phyloP scores from a whole-genome alignment of 345 rosid genomes.

The Salix brachista region DNA sequence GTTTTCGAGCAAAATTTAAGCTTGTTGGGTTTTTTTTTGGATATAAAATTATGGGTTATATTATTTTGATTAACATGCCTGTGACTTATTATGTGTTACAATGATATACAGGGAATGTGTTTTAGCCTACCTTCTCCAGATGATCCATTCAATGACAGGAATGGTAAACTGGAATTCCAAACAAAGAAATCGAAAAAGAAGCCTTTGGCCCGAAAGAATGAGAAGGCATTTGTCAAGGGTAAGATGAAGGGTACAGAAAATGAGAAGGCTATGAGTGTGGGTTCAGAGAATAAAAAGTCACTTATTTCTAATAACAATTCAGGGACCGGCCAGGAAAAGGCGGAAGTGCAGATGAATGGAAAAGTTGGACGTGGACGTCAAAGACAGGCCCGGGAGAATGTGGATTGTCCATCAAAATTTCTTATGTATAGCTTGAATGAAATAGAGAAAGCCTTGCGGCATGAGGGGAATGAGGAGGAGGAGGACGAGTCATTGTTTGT shows the following conservation, averaged over 20 bases:
- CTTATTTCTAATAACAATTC: neutral
- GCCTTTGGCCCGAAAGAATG: constrained; percentile 10
- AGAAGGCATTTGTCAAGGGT: neutral
- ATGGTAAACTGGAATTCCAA: constrained; percentile 33
- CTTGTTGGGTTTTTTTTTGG: neutral
- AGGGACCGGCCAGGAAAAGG: neutral
- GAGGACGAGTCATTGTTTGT: constrained; percentile 44
- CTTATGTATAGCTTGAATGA: constrained; percentile 52
- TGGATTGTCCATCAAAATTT: constrained; percentile 53
- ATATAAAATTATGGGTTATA: neutral
- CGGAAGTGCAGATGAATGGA: constrained; percentile 15
- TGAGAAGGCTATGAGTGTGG: constrained; percentile 6
- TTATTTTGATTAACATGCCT: neutral
- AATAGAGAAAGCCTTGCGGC: constrained; percentile 47
- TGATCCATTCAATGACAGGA: constrained; percentile 71
- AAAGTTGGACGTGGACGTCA: constrained; percentile 16
- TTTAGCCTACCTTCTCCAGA: constrained; percentile 78
- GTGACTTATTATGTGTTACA: neutral
- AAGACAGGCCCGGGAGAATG: constrained; percentile 22
- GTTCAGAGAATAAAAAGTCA: constrained; percentile 22
- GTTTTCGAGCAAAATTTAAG: neutral
- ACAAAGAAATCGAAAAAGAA: constrained; percentile 27
- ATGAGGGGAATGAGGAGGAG: constrained; percentile 25
- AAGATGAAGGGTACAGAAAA: constrained; percentile 14
- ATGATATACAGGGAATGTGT: constrained; percentile 75